Conservation (phyloP, 495 filamentous ascomycete genomes). For the Penicillium antarcticum region DNA sequence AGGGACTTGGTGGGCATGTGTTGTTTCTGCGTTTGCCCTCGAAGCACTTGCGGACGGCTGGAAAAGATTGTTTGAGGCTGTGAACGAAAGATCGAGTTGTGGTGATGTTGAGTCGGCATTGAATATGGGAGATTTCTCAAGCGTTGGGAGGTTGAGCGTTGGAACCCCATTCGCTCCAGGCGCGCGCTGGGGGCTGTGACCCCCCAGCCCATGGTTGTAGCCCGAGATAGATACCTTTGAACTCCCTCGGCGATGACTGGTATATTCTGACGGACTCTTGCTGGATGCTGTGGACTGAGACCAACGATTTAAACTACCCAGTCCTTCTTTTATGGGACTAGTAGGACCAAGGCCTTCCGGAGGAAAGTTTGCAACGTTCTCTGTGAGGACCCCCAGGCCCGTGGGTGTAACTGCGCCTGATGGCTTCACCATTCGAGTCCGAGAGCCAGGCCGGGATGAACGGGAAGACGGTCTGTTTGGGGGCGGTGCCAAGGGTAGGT, state of each 20-base stretch:
- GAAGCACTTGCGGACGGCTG: conserved; percentile 10
- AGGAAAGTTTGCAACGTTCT: conserved; percentile 10
- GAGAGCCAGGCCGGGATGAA: conserved; percentile 20
- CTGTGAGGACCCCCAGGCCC: conserved; percentile 17
- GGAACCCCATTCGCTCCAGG: conserved; percentile 13
- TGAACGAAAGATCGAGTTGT: conserved; percentile 25
- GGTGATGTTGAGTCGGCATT: conserved; percentile 10
- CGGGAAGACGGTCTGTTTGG: conserved; percentile 21
- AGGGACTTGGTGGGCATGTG: background rate
- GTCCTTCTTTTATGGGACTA: conserved; percentile 56
- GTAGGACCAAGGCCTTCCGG: conserved; percentile 21
- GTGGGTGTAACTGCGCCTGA: conserved; percentile 15
- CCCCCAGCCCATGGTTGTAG: conserved; percentile 4
- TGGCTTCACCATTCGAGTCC: conserved; percentile 17
- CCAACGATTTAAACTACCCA: conserved; percentile 79
- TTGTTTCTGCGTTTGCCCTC: conserved; percentile 8
- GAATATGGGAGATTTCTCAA: conserved; percentile 21
- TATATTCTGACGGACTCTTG: conserved; percentile 47
- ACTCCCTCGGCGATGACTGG: conserved; percentile 44
- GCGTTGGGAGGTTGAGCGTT: conserved; percentile 18
- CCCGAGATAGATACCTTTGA: conserved; percentile 53
- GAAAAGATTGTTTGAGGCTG: conserved; percentile 17
- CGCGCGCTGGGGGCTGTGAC: conserved; percentile 17
- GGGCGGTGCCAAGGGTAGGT: conserved; percentile 9
- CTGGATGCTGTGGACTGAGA: conserved; percentile 75